Percentiles rank a stretch among this genome's conserved stretches.
Conservation (phyloP, 1,139 yeast genomes). For the Spencermartinsiella ligniputridi region DNA sequence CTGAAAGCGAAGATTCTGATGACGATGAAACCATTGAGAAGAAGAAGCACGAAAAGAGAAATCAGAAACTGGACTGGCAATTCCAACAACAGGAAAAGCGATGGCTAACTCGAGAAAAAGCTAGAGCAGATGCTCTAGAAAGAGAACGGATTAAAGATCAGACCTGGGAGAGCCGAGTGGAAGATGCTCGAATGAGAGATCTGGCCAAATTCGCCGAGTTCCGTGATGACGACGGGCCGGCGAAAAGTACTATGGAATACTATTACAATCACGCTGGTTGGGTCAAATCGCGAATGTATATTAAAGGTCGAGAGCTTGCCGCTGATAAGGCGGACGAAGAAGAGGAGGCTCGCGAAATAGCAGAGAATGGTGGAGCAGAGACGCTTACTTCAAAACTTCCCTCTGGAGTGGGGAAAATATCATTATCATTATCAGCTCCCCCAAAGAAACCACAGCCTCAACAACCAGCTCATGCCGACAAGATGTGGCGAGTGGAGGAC, state of each 20-base stretch:
- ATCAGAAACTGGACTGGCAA: conserved; percentile 17
- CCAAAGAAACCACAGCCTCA: conserved; percentile 6
- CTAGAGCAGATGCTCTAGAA: conserved; percentile 23
- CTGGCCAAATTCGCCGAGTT: conserved; percentile 22
- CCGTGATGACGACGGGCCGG: conserved; percentile 23
- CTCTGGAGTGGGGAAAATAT: conserved; percentile 12
- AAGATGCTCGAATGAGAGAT: conserved; percentile 19
- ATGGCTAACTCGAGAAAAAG: conserved; percentile 25
- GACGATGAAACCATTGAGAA: conserved; percentile 21
- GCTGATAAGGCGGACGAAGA: conserved; percentile 28
- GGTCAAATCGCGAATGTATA: conserved; percentile 29
- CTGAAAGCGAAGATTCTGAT: conserved; percentile 10
- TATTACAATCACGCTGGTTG: conserved; percentile 33
- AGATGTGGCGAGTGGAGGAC: conserved; percentile 18
- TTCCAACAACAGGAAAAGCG: conserved; percentile 24
- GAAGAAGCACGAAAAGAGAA: conserved; percentile 8
- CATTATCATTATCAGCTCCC: conserved; percentile 16
- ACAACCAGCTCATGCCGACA: conserved; percentile 5
- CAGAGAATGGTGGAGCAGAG: conserved; percentile 6
- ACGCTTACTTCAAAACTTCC: conserved; percentile 1
- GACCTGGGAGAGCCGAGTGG: conserved; percentile 13
- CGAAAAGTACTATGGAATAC: conserved; percentile 24
- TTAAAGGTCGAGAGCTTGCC: conserved; percentile 28
- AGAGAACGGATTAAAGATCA: conserved; percentile 22
- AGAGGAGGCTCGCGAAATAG: conserved; percentile 22